These are phyloP conservation scores for Gracilariopsis chorda DNA, from an alignment of 23 red algal species.

Conservation along the genomic window DNA sequence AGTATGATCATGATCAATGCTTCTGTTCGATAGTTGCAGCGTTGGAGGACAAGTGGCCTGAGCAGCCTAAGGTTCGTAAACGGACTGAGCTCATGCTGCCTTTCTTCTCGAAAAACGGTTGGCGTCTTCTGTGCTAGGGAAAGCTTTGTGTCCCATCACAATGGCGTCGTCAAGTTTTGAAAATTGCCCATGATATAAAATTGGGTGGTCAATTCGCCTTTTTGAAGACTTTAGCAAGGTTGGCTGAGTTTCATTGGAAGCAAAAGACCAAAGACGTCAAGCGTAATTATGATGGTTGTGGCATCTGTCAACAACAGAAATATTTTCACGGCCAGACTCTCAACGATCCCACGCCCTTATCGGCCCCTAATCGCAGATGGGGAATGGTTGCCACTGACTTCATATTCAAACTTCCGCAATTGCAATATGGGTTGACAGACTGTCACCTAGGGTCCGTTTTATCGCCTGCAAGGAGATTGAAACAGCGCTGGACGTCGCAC, in stretches of 20 bases:
- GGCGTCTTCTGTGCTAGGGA: not conserved
- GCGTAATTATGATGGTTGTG: too few species aligned
- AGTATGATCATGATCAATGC: not conserved
- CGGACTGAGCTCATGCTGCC: not conserved
- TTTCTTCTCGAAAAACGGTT: not conserved
- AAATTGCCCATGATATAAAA: not conserved
- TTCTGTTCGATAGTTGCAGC: not conserved
- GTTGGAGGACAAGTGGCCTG: not conserved
- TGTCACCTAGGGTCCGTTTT: not conserved
- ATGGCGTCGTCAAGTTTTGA: not conserved
- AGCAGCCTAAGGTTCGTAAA: too few species aligned
- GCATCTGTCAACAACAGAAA: too few species aligned
- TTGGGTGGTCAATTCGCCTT: not conserved
- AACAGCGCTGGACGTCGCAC: not conserved
- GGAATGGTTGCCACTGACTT: too few species aligned
- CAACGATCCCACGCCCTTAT: too few species aligned
- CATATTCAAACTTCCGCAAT: too few species aligned
- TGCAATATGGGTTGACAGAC: not conserved
- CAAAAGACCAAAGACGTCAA: too few species aligned
- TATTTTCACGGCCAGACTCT: too few species aligned
- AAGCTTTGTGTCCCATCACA: not conserved
- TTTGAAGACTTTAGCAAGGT: too few species aligned
- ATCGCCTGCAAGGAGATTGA: not conserved
- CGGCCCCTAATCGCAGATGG: too few species aligned
- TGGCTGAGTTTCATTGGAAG: too few species aligned